Base-by-base conservation (phyloP, 371 early-diverging fungal species). In the Rhizopus delemar region DNA sequence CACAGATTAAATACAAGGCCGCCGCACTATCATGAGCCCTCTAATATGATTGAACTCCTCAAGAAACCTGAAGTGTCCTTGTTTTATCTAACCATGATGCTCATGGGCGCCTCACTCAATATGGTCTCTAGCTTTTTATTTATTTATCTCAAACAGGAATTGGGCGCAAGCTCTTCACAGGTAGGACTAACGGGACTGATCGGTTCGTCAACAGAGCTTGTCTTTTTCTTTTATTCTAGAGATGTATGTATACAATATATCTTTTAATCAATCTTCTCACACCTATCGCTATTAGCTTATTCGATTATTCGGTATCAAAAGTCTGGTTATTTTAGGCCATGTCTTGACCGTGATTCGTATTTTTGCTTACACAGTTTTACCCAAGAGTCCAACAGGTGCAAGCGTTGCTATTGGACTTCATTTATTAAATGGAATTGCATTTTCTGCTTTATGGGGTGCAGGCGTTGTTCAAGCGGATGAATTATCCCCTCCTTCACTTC, bases 381-480 rank as follows among this genome's bases (percentile, higher is more conserved):
- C 81, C 16, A 75, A 58, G 60, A 71, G 71, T 5, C 73, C 81
- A 9, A 69, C 66, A 15, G 81, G 76, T n/a, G 78, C 81, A 3
- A 70, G 63, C 34, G 69, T 75, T 48, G 81, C 81, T 22, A 65
- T 80, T 36, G 75, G 62, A 16, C 54, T 80, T 22, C 81, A 80
- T 49, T 56, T 80, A 38, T 53, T 80, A 16, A 80, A 80, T 52
- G 81, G 78, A 5, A 69, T 80, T 41, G 81, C 81, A 33, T 80
- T 80, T 50, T 80, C 81, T 15, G 77, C 81, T 0, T 52, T 80
- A 7, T 80, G 81, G 81, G 78, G 81, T 38, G 81, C 81, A 22
- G 81, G 81, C 39, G 81, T 80, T 3, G 81, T 80, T 5, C 77
- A 80, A 53, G 81, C 81, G 1, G 81, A 80, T 56, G 81, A 77